Conservation (phyloP, 2,329 filamentous ascomycete species). For the Penicillium sp. region DNA sequence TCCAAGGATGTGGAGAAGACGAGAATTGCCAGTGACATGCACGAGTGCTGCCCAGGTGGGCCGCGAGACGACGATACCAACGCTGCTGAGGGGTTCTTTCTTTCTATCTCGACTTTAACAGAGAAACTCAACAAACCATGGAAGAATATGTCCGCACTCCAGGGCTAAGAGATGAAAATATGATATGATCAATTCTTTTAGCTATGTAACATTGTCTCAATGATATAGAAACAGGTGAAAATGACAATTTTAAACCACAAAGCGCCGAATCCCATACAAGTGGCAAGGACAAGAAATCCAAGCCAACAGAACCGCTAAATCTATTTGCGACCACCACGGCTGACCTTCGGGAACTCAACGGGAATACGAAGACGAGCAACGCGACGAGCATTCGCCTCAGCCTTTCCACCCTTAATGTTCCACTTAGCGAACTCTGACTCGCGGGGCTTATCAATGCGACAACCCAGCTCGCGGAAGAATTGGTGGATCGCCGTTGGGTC, state of each 20-base stretch:
- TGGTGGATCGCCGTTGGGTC: constrained; percentile 38
- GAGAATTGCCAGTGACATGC: too few species aligned
- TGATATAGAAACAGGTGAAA: constrained; percentile 8
- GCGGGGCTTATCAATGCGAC: constrained; percentile 42
- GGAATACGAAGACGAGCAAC: constrained; percentile 76
- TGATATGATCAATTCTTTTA: constrained; percentile 5
- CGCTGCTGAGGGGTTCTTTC: too few species aligned
- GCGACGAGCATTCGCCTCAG: constrained; percentile 53
- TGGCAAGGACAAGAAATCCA: neutral
- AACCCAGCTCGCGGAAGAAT: constrained; percentile 51
- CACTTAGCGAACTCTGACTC: constrained; percentile 45
- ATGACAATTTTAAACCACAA: constrained; percentile 8
- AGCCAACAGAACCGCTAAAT: constrained; percentile 2
- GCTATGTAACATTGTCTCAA: constrained; percentile 12
- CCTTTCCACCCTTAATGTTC: constrained; percentile 60
- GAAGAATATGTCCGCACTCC: neutral
- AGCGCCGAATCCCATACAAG: constrained; percentile 7
- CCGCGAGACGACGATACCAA: too few species aligned
- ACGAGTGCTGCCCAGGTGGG: too few species aligned
- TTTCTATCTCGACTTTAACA: too few species aligned
- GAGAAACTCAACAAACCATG: neutral
- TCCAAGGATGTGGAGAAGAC: too few species aligned
- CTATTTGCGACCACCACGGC: constrained; percentile 39
- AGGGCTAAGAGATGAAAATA: neutral
- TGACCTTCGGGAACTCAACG: constrained; percentile 74